Evolutionary conservation across 2,329 filamentous ascomycete genomes (phyloP).

Genomic region (Colletotrichum euphorbiae): DNA sequence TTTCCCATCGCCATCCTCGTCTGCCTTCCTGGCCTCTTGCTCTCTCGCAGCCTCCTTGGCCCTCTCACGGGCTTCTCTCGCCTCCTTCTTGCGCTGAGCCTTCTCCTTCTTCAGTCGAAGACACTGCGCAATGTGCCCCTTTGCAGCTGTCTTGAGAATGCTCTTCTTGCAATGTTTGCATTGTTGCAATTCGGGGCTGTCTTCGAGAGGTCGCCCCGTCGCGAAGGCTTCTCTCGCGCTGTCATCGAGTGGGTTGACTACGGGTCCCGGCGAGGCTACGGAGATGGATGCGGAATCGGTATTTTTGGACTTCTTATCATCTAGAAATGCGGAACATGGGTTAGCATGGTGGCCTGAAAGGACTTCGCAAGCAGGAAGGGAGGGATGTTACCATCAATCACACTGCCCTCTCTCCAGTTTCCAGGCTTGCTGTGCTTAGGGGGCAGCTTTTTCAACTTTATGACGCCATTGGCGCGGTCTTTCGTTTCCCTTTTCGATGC

Average conservation of each 20-base stretch:
- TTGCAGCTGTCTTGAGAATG: conserved; percentile 79
- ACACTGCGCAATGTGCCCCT: conserved; percentile 85
- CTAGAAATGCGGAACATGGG: conserved; percentile 44
- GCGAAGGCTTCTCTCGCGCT: conserved; percentile 82
- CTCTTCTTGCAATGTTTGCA: conserved; percentile 97
- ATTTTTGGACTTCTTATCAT: conserved; percentile 66
- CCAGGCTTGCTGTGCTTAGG: conserved; percentile 75
- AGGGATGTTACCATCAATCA: conserved; percentile 65
- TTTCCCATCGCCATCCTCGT: conserved; percentile 61
- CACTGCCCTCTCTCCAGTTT: conserved; percentile 77
- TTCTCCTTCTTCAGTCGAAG: conserved; percentile 87
- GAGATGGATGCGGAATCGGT: conserved; percentile 52
- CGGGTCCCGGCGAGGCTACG: conserved; percentile 63
- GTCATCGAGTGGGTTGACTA: conserved; percentile 79
- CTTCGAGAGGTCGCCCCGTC: conserved; percentile 84
- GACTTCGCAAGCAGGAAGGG: background rate
- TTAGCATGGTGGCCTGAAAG: conserved; percentile 9
- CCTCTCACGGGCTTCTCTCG: conserved; percentile 75
- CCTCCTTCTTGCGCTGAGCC: conserved; percentile 81
- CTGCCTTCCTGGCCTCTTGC: conserved; percentile 65
- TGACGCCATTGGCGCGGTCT: conserved; percentile 57
- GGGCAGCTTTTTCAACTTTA: conserved; percentile 72
- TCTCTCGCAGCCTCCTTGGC: conserved; percentile 71
- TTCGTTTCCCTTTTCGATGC: conserved; percentile 67
- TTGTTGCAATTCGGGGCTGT: conserved; percentile 80